Conservation (phyloP, 2,329 filamentous ascomycete species). For the Byssothecium circinans region DNA sequence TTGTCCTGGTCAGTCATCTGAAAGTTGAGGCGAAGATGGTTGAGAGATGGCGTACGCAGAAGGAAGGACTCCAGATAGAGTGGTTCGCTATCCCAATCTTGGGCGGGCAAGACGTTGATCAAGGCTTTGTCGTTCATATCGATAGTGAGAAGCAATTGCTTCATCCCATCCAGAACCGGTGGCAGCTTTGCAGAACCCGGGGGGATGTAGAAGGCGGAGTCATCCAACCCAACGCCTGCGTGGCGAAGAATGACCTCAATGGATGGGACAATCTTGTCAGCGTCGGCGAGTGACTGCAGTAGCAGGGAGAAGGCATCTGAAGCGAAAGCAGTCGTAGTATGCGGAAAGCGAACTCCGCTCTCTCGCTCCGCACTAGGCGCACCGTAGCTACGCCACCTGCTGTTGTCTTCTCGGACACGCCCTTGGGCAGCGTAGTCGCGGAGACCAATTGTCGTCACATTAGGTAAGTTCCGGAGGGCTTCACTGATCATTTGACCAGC, state of each 20-base stretch:
- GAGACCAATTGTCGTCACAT: slow-evolving; percentile 60
- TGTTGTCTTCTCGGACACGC: slow-evolving; percentile 53
- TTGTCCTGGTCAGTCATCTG: slow-evolving; percentile 17
- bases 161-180: slow-evolving; percentile 51
- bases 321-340: slow-evolving; percentile 11
- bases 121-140: slow-evolving; percentile 6
- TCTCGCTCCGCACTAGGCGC: slow-evolving; percentile 43
- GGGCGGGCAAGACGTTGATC: background rate
- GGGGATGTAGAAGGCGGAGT: slow-evolving; percentile 50
- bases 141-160: slow-evolving; percentile 50
- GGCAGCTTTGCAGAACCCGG: slow-evolving; percentile 28
- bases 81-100: slow-evolving; percentile 1
- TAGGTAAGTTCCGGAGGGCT: slow-evolving; percentile 58
- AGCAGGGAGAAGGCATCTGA: slow-evolving; percentile 21
- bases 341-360: slow-evolving; percentile 34
- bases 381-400: slow-evolving; percentile 60
- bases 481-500: slow-evolving; percentile 58
- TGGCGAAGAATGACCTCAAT: slow-evolving; percentile 54
- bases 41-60: slow-evolving; percentile 46
- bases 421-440: slow-evolving; percentile 59
- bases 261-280: slow-evolving; percentile 42
- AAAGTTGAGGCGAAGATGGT: slow-evolving; percentile 59
- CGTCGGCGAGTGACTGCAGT: slow-evolving; percentile 25
- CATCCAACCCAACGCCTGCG: slow-evolving; percentile 39
- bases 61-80: slow-evolving; percentile 45